Base-by-base conservation (phyloP, 176 grass and related monocot species). In the Musa beccarii region DNA sequence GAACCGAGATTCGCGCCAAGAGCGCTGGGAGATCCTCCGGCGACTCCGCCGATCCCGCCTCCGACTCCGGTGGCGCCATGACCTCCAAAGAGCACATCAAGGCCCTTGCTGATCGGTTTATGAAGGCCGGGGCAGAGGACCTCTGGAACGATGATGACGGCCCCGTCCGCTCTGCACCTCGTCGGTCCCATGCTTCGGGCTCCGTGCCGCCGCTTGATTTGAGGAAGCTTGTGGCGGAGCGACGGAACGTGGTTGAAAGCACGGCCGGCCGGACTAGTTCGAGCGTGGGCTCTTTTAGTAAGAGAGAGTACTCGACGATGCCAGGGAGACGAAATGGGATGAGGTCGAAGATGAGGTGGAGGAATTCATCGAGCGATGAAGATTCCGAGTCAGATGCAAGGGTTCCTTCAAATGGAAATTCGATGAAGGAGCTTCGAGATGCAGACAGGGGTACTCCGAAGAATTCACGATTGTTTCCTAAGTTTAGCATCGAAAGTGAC, bases 101-200 rank as follows among this genome's bases (percentile, higher is more conserved):
- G 56, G 75, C 81, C 52, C 87, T 97, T 54, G 89, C 87, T 43
- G 81, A 90, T 50, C 89, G 86, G 20, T 97, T 97, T 81, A 83
- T 80, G 80, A 84, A 83, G 66, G 76, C 69, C 1, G 88, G 86
- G 56, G 93, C 88, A 28, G 90, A 90, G 80, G 93, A 93, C 83
- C 85, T 97, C 51, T 97, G 90, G 93, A 97, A 97, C 85, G 64
- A 90, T 17, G 93, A 97, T 76, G 90, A 93, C 79, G 93, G 88
- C 0, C 86, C 93, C 43, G 57, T 97, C 68, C 79, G 73, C 8
- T 13, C 74, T 62, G 34, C 34, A 43, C 49, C 3, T 23, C 65
- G 0, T 22, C 59, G 51, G 53, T 50, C 59, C 16, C 75, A 20
- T 66, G n/a, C 49, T 26, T 14, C 49, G 8, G 49, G 49, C 22